phyloP scores from a whole-genome alignment of 2,329 filamentous ascomycete species.

The Claviceps arundinis region DNA sequence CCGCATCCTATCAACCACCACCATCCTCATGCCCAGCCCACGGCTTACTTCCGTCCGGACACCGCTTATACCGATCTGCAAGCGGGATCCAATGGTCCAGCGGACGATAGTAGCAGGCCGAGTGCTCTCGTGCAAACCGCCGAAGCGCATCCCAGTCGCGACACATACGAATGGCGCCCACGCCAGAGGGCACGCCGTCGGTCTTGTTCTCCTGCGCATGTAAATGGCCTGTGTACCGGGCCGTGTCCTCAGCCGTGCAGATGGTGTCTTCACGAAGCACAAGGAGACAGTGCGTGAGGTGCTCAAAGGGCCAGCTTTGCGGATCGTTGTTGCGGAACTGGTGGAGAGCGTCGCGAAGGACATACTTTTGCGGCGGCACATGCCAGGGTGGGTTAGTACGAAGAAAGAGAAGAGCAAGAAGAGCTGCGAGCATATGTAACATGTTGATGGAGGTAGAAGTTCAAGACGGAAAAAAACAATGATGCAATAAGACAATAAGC shows the following conservation, averaged over 20 bases:
- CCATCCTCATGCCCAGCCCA: neutral
- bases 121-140: constrained; percentile 11
- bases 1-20: neutral
- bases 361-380: neutral
- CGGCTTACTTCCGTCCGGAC: constrained; percentile 3
- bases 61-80: constrained; percentile 4
- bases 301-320: constrained; percentile 1
- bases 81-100: neutral
- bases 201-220: neutral
- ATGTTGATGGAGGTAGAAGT: neutral
- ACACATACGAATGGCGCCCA: constrained; percentile 14
- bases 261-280: constrained; percentile 15
- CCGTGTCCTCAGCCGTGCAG: constrained; percentile 19
- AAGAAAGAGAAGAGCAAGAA: too few relatives aligned
- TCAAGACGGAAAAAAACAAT: neutral
- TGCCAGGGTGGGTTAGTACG: neutral
- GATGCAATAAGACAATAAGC: neutral
- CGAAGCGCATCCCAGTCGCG: constrained; percentile 15
- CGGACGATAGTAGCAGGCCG: constrained; percentile 5
- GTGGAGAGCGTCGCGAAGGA: constrained; percentile 1
- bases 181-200: constrained; percentile 7
- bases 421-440: too few relatives aligned
- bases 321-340: constrained; percentile 5
- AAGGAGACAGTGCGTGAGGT: constrained; percentile 15
- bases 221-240: constrained; percentile 11